Evolutionary conservation across 2,329 filamentous ascomycete genomes (phyloP).

Genomic region (Cercospora beticola): DNA sequence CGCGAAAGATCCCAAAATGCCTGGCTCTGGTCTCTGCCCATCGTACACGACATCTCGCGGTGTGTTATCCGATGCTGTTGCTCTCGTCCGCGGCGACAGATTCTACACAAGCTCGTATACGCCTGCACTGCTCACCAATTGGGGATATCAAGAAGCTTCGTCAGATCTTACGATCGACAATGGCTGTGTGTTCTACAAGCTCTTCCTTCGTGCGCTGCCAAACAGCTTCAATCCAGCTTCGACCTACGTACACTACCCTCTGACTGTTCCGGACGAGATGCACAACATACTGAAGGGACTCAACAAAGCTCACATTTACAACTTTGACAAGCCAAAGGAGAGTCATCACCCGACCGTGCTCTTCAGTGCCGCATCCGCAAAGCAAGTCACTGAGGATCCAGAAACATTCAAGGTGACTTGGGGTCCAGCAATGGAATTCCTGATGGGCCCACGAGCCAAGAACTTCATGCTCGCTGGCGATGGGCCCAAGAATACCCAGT

Average conservation of each 20-base stretch:
- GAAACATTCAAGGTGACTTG: slow-evolving; percentile 50
- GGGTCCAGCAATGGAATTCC: slow-evolving; percentile 47
- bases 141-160: slow-evolving; percentile 51
- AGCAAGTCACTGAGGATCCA: slow-evolving; percentile 45
- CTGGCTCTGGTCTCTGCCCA: slow-evolving; percentile 55
- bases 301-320: slow-evolving; percentile 45
- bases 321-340: slow-evolving; percentile 33
- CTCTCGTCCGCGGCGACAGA: slow-evolving; percentile 59
- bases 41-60: slow-evolving; percentile 57
- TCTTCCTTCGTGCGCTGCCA: slow-evolving; percentile 53
- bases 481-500: slow-evolving; percentile 42
- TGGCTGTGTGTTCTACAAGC: slow-evolving; percentile 53
- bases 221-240: slow-evolving; percentile 51
- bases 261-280: slow-evolving; percentile 51
- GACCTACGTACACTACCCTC: slow-evolving; percentile 52
- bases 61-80: slow-evolving; percentile 60
- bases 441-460: slow-evolving; percentile 46
- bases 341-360: slow-evolving; percentile 42
- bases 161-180: slow-evolving; percentile 48
- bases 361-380: slow-evolving; percentile 48
- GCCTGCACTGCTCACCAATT: slow-evolving; percentile 40
- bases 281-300: slow-evolving; percentile 45
- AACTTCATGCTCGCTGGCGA: slow-evolving; percentile 53
- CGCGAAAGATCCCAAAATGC: slow-evolving; percentile 51
- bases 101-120: slow-evolving; percentile 55